Evolutionary conservation across 192 early-diverging fungal species (phyloP), one percentile per base, ranked within the genome.

Genomic region (Gorgonomyces haynaldii): DNA sequence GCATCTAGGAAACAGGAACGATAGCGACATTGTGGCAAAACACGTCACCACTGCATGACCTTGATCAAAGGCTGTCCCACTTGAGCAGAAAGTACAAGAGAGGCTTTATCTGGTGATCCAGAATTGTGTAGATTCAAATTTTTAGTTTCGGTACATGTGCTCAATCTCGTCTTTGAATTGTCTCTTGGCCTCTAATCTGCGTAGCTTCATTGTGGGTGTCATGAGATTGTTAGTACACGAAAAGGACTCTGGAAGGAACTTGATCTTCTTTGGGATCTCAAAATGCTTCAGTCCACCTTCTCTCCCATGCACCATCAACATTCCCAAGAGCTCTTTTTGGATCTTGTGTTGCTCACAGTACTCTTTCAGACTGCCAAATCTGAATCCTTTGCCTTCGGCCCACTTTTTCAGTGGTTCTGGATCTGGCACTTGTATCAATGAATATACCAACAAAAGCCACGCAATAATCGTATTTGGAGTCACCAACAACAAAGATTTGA

Each of bases 401-500:
- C 85, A 89, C 2, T 72, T 51, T 23, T 64, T 59, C 44, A 91
- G 70, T 45, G 37, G 39, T 37, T 73, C 66, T 3, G 58, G 60
- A 47, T 67, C 68, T 12, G 94, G 94, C 2, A 91, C 84, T 20
- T 91, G 2, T 3, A 1, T 37, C 7, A 23, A 13, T 56, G 10
- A 28, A 21, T 26, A 6, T 8, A 43, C 69, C 79, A 19, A 91
- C 52, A 25, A 96, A 69, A 7, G 72, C 88, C 4, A 98, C 86
- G 25, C 92, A 52, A n/a, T 60, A 64, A 7, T 79, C 64, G 66
- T 89, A 78, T 43, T 93, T 66, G 21, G 84, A 86, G 59, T 96
- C 87, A 37, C 96, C 96, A 67, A 95, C 84, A 3, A 98, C 89
- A 62, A 88, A 96, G 19, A 82, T 66, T 68, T 96, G 92, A 36